These are phyloP conservation scores for Exophiala lecanii-corni DNA, from an alignment of 2,329 filamentous ascomycete genomes.

Conservation along the genomic window DNA sequence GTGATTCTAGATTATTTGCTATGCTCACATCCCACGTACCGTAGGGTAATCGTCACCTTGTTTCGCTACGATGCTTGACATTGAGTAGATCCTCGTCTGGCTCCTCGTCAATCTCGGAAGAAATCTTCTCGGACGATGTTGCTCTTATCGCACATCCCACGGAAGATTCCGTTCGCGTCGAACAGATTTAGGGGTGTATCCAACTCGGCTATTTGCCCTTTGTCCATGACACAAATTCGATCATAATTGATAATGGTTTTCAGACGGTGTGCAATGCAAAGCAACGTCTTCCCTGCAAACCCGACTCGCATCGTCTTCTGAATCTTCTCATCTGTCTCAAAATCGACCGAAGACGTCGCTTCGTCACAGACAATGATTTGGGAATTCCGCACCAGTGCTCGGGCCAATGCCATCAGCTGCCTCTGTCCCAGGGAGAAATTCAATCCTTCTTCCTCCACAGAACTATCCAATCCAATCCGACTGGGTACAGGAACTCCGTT, in stretches of 20 bases:
- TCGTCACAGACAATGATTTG: slow-evolving; percentile 97
- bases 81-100: too few species aligned
- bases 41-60: too few species aligned
- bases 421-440: slow-evolving; percentile 95
- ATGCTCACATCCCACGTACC: too few species aligned
- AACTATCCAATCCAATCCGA: slow-evolving; percentile 74
- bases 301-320: slow-evolving; percentile 80
- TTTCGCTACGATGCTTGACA: too few species aligned
- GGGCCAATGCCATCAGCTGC: slow-evolving; percentile 89
- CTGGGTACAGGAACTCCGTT: slow-evolving; percentile 24
- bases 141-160: slow-evolving; percentile 82
- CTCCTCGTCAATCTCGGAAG: slow-evolving; percentile 17
- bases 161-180: slow-evolving; percentile 71
- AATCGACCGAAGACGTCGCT: slow-evolving; percentile 86
- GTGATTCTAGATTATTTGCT: too few species aligned
- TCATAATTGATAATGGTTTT: slow-evolving; percentile 93
- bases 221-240: slow-evolving; percentile 94
- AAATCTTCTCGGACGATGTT: slow-evolving; percentile 57
- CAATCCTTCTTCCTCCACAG: slow-evolving; percentile 88
- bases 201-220: slow-evolving; percentile 79
- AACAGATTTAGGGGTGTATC: slow-evolving; percentile 72
- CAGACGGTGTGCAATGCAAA: slow-evolving; percentile 89
- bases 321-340: slow-evolving; percentile 95
- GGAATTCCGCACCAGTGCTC: slow-evolving; percentile 79
- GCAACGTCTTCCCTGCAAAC: slow-evolving; percentile 79